Evolutionary conservation across 441 rosid genomes (phyloP), one percentile per base, ranked within the genome.

Genomic region (Adansonia grandidieri): DNA sequence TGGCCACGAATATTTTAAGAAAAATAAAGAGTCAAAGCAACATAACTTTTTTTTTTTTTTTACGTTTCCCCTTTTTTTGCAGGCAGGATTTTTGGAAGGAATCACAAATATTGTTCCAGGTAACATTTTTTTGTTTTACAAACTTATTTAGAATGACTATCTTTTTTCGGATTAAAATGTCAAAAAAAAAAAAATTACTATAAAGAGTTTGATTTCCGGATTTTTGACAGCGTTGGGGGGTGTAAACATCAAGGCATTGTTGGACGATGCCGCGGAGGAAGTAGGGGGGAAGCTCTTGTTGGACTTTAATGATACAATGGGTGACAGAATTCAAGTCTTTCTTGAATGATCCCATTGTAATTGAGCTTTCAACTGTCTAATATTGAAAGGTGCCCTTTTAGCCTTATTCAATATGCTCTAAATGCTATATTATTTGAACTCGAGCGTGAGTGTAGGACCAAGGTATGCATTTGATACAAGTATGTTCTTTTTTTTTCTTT

Each of bases 1-100:
- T 24, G 28, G 28, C 28, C 1, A 1, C 28, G 28, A 24, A 24
- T 24, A 24, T 24, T 24, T 24, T 1, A 24, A 24, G 28, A 24
- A 24, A 24, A 24, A 24, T 24, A 1, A 24, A 24, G 28, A 24
- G 28, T 24, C 28, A 24, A 24, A 24, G 28, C 28, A 24, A 24
- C 28, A 24, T 24, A 24, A 1, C 28, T 1, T n/a, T 24, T 24
- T 24, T 45, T 69, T 40, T n/a, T 28, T 2, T 45, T 19, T 5
- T 20, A 47, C 20, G 9, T 28, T 22, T 48, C 1, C 28, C 28
- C 28, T 2, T 58, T 58, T 28, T 32, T 28, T 4, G 17, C 91
- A 96, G 98, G 97, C 99, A 0, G 98, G 98, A 63, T 93, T 91
- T 79, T 80, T 96, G 90, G 97, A 94, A 62, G 97, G 94, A 53